Base-by-base conservation (phyloP, 768 basidiomycete genomes). In the Strobilomyces echinocephalus region DNA sequence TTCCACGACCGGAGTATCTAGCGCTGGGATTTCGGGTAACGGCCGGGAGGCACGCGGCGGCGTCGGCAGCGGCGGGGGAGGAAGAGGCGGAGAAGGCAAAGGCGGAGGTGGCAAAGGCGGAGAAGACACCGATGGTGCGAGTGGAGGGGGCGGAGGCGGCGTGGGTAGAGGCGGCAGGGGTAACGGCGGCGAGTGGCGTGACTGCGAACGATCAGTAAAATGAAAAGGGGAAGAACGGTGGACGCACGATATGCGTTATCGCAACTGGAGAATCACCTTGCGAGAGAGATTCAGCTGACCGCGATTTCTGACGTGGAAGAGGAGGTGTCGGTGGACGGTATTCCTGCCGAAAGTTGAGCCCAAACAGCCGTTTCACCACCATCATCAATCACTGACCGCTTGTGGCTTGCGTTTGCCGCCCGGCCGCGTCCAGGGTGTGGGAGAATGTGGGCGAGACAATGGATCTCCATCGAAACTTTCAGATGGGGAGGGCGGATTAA, bases 241-340 rank as follows among this genome's bases (percentile, higher is more conserved):
- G 52, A 60, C 59, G 53, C 62, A 59, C 70, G 51, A 36, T 67
- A 26, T 64, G 61, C 38, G 61, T 63, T 59, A 54, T 55, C 54
- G 58, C 62, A 48, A 59, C 63, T 39, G 61, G 68, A 51, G 59
- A 74, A 18, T 71, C 63, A 56, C 44, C 63, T 67, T 60, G 77
- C 67, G 63, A 62, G 43, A 53, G 0, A 31, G 60, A 59, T 36
- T 67, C 68, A 14, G 50, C 45, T n/a, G 63, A 66, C 44, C 65
- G 69, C 30, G 64, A 69, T 62, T 70, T 72, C 59, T 71, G 72
- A 42, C 70, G 67, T 33, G 73, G 74, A 24, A 81, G 66, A 26
- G 81, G 81, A 3, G 81, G 81, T 1, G 81, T 83, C 5, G 81
- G 81, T 41, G 81, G 80, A n/a, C 81, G 76, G 63, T 80, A 83